phyloP scores from a whole-genome alignment of 1,284 basidiomycete species.

The Amylostereum areolatum region DNA sequence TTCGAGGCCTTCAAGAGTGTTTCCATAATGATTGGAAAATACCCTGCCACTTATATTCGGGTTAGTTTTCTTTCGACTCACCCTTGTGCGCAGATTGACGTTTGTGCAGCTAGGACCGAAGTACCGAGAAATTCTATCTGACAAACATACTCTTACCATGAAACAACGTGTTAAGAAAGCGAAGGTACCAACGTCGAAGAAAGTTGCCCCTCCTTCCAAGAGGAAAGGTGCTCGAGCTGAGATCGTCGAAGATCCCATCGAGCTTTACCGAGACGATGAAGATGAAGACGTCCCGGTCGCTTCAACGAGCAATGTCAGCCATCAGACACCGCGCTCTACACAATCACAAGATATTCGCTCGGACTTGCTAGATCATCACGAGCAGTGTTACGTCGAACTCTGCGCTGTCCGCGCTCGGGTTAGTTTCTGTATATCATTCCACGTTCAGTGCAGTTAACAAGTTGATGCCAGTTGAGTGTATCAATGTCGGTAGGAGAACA shows the following conservation, averaged over 20 bases:
- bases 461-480: conserved; percentile 10
- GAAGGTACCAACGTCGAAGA: background rate
- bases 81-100: background rate
- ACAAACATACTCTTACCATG: conserved; percentile 1
- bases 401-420: background rate
- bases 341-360: background rate
- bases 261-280: background rate
- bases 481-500: conserved; percentile 14
- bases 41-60: background rate
- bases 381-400: background rate
- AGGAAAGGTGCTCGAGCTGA: background rate
- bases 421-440: background rate
- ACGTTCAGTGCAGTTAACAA: background rate
- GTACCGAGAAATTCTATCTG: conserved; percentile 3
- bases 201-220: background rate
- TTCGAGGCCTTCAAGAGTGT: conserved; percentile 28
- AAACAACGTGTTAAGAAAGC: conserved; percentile 4
- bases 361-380: background rate
- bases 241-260: background rate
- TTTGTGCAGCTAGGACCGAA: conserved; percentile 6
- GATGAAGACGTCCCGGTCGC: conserved; percentile 3
- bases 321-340: background rate
- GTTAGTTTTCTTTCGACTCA: background rate
- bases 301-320: conserved; percentile 4
- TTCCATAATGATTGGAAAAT: background rate